These are phyloP conservation scores for Suhomyces kunorum DNA, from an alignment of 1,139 yeast species.

Conservation along the genomic window DNA sequence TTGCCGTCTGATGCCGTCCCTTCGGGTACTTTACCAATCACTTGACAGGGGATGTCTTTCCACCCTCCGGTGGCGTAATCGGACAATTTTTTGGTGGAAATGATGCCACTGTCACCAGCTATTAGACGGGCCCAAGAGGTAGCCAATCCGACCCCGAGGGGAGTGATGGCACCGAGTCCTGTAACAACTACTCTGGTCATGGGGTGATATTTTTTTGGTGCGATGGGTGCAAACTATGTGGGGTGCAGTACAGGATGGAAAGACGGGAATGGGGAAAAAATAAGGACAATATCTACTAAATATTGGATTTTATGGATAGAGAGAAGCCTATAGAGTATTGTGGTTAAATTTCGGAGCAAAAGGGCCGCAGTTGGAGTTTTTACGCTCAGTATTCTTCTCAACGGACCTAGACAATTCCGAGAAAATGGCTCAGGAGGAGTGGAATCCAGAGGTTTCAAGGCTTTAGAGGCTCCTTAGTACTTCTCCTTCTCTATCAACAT, in stretches of 20 bases:
- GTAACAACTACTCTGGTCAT: slow-evolving; percentile 76
- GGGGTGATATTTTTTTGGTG: not conserved
- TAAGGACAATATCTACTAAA: not conserved
- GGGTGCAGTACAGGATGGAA: slow-evolving; percentile 1
- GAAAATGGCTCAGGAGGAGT: no score
- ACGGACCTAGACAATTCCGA: no score
- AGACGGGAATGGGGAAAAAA: not conserved
- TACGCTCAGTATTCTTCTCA: no score
- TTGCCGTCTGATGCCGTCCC: slow-evolving; percentile 52
- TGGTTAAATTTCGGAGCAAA: no score
- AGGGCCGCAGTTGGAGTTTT: no score
- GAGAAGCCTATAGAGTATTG: not conserved
- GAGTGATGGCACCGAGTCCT: slow-evolving; percentile 84
- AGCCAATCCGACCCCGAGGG: slow-evolving; percentile 72
- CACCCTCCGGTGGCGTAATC: slow-evolving; percentile 48
- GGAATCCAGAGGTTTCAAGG: no score
- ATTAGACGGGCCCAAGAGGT: slow-evolving; percentile 56
- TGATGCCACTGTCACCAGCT: slow-evolving; percentile 54
- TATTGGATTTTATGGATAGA: not conserved
- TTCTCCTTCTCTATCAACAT: no score
- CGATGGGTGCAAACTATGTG: slow-evolving; percentile 3
- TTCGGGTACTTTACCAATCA: slow-evolving; percentile 70
- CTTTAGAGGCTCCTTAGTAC: no score
- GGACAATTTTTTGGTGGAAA: slow-evolving; percentile 52
- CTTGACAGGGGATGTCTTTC: slow-evolving; percentile 67